phyloP scores from a whole-genome alignment of 768 basidiomycete genomes.

The Auriscalpium vulgare region DNA sequence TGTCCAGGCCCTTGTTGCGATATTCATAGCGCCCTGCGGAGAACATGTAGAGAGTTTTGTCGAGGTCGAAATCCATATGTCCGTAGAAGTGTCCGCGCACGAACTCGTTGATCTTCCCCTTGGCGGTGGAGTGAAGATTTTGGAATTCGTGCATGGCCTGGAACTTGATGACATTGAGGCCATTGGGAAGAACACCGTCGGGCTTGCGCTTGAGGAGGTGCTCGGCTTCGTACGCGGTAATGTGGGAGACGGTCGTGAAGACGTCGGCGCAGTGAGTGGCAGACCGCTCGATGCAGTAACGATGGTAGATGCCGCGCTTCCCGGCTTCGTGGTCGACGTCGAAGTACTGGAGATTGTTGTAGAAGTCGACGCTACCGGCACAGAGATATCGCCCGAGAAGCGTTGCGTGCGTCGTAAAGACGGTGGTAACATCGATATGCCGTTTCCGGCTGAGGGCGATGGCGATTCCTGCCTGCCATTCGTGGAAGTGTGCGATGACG shows the following conservation, averaged over 20 bases:
- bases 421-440: constrained; percentile 96
- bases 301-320: constrained; percentile 96
- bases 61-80: constrained; percentile 92
- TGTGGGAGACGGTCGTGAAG: constrained; percentile 96
- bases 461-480: constrained; percentile 97
- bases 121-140: constrained; percentile 85
- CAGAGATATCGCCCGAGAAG: constrained; percentile 98
- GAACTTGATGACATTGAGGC: constrained; percentile 97
- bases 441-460: constrained; percentile 93
- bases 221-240: constrained; percentile 96
- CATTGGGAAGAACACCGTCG: constrained; percentile 95
- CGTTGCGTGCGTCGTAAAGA: constrained; percentile 98
- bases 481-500: constrained; percentile 97
- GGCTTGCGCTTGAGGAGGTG: constrained; percentile 96
- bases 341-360: constrained; percentile 99
- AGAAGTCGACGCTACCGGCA: constrained; percentile 96
- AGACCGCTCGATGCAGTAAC: constrained; percentile 95
- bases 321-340: constrained; percentile 99
- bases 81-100: constrained; percentile 98
- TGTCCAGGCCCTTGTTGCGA: constrained; percentile 98
- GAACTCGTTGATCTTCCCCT: constrained; percentile 99
- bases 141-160: constrained; percentile 99
- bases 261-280: constrained; percentile 95
- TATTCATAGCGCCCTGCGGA: constrained; percentile 99
- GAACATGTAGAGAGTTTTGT: constrained; percentile 91